Conservation (phyloP, 768 basidiomycete genomes). For the Amanita subjunquillea region DNA sequence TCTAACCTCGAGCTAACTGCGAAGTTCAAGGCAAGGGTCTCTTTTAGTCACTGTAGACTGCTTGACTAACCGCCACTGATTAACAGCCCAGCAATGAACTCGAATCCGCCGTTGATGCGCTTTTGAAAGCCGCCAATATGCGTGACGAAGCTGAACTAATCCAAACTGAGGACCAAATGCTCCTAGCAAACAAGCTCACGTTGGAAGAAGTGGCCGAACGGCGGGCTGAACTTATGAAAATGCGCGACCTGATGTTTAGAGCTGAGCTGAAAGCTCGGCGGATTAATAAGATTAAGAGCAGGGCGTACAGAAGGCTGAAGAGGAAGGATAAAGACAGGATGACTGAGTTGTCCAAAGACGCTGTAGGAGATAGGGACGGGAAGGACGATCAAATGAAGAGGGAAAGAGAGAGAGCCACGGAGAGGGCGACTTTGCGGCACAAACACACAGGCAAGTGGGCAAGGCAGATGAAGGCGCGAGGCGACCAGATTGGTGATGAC, state of each 20-base stretch:
- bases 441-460: slow-evolving; percentile 89
- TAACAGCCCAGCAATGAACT: slow-evolving; percentile 71
- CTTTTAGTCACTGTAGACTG: background rate
- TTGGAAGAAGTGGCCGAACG: slow-evolving; percentile 81
- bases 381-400: slow-evolving; percentile 50
- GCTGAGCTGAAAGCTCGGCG: slow-evolving; percentile 87
- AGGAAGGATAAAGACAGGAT: slow-evolving; percentile 68
- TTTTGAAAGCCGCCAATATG: slow-evolving; percentile 75
- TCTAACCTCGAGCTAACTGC: slow-evolving; percentile 72
- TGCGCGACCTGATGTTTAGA: slow-evolving; percentile 90
- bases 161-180: slow-evolving; percentile 59
- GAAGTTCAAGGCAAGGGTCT: slow-evolving; percentile 64
- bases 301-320: slow-evolving; percentile 79
- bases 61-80: background rate
- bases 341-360: slow-evolving; percentile 20
- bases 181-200: slow-evolving; percentile 71
- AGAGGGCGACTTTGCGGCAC: slow-evolving; percentile 83
- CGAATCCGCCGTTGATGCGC: slow-evolving; percentile 73
- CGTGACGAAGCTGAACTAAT: slow-evolving; percentile 65
- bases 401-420: slow-evolving; percentile 75
- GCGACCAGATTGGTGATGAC: slow-evolving; percentile 42
- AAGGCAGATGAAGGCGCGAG: slow-evolving; percentile 53
- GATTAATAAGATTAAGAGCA: slow-evolving; percentile 92
- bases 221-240: slow-evolving; percentile 71
- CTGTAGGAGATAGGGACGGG: slow-evolving; percentile 39